These are phyloP conservation scores for Apiotrichum siamense DNA, from an alignment of 1,284 basidiomycete genomes.

Conservation along the genomic window DNA sequence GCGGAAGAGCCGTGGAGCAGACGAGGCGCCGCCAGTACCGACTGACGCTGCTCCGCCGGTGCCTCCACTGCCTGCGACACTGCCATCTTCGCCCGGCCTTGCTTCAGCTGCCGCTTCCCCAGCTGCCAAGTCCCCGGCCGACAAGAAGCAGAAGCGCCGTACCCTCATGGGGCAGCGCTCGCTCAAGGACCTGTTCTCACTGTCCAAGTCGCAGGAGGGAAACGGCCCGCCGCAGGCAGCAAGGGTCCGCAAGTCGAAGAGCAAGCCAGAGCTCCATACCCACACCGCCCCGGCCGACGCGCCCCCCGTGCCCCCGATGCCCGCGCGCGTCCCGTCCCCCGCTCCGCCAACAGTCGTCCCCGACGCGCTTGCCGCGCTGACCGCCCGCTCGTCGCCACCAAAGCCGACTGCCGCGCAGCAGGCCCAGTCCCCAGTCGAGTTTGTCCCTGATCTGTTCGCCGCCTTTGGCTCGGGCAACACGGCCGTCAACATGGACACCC, in stretches of 20 bases:
- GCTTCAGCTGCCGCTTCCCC: neutral
- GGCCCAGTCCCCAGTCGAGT: constrained; percentile 6
- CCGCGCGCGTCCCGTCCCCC: neutral
- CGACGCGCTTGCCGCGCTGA: constrained; percentile 17
- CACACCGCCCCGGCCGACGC: neutral
- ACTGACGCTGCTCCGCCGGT: constrained; percentile 3
- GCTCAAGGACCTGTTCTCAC: constrained; percentile 14
- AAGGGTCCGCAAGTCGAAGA: constrained; percentile 13
- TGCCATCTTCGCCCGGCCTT: neutral
- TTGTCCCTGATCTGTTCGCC: constrained; percentile 16
- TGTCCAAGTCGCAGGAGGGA: neutral
- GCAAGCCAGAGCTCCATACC: constrained; percentile 14
- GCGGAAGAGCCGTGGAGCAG: constrained; percentile 6
- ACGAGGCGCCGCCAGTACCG: neutral
- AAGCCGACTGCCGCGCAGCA: neutral
- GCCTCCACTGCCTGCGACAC: neutral
- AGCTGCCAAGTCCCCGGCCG: neutral
- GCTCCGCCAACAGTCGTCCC: constrained; percentile 3
- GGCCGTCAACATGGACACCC: neutral
- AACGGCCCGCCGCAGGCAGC: neutral
- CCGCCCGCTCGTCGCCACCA: constrained; percentile 3
- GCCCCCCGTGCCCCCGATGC: neutral
- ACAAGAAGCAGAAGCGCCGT: constrained; percentile 7
- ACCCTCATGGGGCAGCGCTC: neutral
- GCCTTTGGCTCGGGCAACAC: constrained; percentile 13